Conservation (phyloP, 164 flowering plant genomes). For the Santalum album region DNA sequence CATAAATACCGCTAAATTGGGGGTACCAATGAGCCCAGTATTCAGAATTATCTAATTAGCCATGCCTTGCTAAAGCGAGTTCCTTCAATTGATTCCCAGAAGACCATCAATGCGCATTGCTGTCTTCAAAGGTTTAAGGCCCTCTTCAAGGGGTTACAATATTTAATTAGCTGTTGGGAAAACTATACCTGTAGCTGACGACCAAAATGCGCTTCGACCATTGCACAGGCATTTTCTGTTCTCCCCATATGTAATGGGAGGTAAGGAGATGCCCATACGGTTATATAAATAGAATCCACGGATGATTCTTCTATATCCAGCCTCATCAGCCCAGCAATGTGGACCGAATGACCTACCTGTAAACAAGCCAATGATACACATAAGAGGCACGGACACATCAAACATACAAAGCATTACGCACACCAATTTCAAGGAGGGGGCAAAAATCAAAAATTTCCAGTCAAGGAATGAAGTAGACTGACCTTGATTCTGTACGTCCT, state of each 20-base stretch:
- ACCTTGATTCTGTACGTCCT: constrained; percentile 90
- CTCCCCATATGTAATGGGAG: constrained; percentile 97
- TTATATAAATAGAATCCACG: constrained; percentile 1
- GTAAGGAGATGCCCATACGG: constrained; percentile 30
- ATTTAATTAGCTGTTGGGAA: too few relatives aligned
- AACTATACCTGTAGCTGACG: constrained; percentile 68
- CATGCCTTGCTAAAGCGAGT: too few relatives aligned
- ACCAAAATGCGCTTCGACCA: constrained; percentile 83
- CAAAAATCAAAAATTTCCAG: too few relatives aligned
- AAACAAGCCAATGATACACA: constrained; percentile 5
- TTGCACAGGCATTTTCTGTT: constrained; percentile 51
- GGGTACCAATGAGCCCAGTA: too few relatives aligned
- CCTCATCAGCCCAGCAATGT: constrained; percentile 84
- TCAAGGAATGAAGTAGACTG: too few relatives aligned
- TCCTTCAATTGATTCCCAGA: too few relatives aligned
- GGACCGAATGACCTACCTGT: constrained; percentile 81
- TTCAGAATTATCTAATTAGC: too few relatives aligned
- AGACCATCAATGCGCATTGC: too few relatives aligned
- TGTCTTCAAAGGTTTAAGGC: too few relatives aligned
- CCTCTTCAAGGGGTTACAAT: too few relatives aligned
- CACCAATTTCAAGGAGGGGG: too few relatives aligned
- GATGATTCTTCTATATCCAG: constrained; percentile 57
- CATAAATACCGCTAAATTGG: too few relatives aligned
- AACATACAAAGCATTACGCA: background rate
- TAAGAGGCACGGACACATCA: constrained; percentile 1